Percentiles rank a stretch among this genome's conserved stretches.
These are phyloP conservation scores for Plasmodium gaboni DNA, from an alignment of 169 alveolate species.

Conservation along the genomic window DNA sequence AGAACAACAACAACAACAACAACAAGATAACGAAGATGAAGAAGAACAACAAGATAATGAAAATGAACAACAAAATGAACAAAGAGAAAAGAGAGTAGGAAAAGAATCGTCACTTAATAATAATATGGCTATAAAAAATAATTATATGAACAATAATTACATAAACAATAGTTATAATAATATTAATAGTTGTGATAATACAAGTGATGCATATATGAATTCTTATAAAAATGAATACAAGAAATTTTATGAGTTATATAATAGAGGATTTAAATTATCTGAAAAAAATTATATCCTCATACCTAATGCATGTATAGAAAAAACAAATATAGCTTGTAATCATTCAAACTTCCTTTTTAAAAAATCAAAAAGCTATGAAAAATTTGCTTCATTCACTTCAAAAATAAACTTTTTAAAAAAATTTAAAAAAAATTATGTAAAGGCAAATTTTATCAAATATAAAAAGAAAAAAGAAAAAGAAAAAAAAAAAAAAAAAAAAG, in stretches of 20 bases:
- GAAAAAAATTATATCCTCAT: constrained; percentile 20
- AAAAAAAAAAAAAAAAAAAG: not conserved
- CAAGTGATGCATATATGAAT: too few species aligned
- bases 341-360: constrained; percentile 46
- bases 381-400: constrained; percentile 19
- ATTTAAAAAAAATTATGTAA: constrained; percentile 8
- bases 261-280: constrained; percentile 26
- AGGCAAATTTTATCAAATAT: too few species aligned
- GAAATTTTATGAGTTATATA: constrained; percentile 26
- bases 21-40: not conserved
- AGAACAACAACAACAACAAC: not conserved
- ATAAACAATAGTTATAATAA: not conserved
- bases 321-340: constrained; percentile 16
- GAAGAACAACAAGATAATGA: too few species aligned
- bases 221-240: constrained; percentile 18
- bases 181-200: too few species aligned
- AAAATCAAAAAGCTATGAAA: constrained; percentile 41
- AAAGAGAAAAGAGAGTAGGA: too few species aligned
- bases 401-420: constrained; percentile 38
- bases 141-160: not conserved
- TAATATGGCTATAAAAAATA: not conserved
- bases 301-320: constrained; percentile 27
- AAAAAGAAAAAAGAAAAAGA: not conserved
- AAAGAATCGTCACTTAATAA: too few species aligned
- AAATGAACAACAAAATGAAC: too few species aligned